Evolutionary conservation across 768 basidiomycete genomes (phyloP).

Genomic region (Hericium erinaceus): DNA sequence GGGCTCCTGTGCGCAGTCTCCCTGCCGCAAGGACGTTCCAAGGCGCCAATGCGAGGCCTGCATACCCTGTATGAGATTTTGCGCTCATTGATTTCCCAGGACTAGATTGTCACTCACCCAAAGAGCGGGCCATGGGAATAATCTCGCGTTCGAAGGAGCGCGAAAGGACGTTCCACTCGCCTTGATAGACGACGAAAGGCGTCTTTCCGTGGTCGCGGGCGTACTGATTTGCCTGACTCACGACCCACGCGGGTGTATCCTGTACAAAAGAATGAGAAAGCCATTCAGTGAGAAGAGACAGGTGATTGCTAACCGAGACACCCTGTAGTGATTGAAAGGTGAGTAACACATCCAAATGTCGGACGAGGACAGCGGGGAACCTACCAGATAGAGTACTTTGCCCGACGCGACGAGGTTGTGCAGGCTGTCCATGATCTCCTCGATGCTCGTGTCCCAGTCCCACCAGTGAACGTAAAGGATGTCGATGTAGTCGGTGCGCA

Average conservation of each 20-base stretch:
- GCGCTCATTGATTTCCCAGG: too few species aligned
- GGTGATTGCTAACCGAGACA: not conserved
- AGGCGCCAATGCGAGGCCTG: slow-evolving; percentile 32
- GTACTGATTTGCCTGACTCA: slow-evolving; percentile 30
- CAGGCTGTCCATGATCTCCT: slow-evolving; percentile 48
- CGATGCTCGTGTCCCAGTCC: slow-evolving; percentile 43
- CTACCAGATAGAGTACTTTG: slow-evolving; percentile 32
- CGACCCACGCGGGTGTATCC: slow-evolving; percentile 29
- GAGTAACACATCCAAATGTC: not conserved
- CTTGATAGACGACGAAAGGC: slow-evolving; percentile 27
- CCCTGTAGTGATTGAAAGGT: not conserved
- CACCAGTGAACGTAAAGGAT: slow-evolving; percentile 29
- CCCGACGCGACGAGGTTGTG: slow-evolving; percentile 41
- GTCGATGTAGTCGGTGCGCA: slow-evolving; percentile 31
- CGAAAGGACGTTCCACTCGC: slow-evolving; percentile 25
- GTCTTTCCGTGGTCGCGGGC: slow-evolving; percentile 29
- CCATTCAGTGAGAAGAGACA: not conserved
- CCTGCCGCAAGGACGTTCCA: slow-evolving; percentile 32
- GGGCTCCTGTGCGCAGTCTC: slow-evolving; percentile 28
- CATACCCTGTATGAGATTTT: too few species aligned
- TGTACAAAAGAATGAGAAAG: not conserved
- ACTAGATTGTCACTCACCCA: slow-evolving; percentile 11
- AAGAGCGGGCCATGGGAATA: slow-evolving; percentile 26
- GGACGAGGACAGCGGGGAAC: not conserved
- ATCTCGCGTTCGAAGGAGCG: slow-evolving; percentile 33